Evolutionary conservation across 805 yeast genomes (phyloP).

Genomic region (Peterozyma toletana): DNA sequence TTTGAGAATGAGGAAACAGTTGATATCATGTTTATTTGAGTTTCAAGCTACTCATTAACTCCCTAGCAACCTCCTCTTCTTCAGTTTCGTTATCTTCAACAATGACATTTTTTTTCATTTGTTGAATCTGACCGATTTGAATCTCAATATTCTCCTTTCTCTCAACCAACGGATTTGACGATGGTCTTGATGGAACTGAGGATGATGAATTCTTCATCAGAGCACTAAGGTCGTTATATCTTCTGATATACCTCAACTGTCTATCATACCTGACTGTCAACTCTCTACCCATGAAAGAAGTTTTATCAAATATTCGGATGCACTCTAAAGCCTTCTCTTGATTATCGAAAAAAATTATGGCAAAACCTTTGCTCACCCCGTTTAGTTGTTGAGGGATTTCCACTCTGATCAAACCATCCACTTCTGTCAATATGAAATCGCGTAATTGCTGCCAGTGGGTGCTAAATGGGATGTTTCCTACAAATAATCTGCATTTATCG

Average conservation of each 20-base stretch:
- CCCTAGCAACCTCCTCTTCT: constrained; percentile 20
- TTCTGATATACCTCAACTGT: constrained; percentile 31
- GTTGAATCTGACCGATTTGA: too few relatives aligned
- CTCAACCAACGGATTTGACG: background rate
- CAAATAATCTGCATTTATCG: constrained; percentile 37
- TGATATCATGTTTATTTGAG: background rate
- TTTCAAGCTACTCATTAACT: constrained; percentile 12
- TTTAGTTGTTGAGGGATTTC: constrained; percentile 34
- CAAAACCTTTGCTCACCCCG: constrained; percentile 52
- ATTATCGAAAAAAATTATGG: constrained; percentile 47
- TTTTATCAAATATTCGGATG: constrained; percentile 42
- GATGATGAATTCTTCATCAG: constrained; percentile 1
- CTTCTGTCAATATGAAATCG: constrained; percentile 22
- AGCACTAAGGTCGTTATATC: constrained; percentile 6
- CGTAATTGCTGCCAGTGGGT: constrained; percentile 29
- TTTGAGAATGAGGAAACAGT: too few relatives aligned
- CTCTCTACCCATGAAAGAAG: constrained; percentile 50
- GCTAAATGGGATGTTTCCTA: constrained; percentile 50
- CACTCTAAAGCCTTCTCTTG: constrained; percentile 39
- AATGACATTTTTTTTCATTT: background rate
- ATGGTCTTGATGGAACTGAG: background rate
- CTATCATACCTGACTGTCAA: constrained; percentile 57
- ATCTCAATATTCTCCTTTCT: background rate
- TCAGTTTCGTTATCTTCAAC: constrained; percentile 7
- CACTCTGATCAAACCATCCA: constrained; percentile 25